Conservation (phyloP, 2,329 filamentous ascomycete genomes). For the Neoscytalidium dimidiatum region DNA sequence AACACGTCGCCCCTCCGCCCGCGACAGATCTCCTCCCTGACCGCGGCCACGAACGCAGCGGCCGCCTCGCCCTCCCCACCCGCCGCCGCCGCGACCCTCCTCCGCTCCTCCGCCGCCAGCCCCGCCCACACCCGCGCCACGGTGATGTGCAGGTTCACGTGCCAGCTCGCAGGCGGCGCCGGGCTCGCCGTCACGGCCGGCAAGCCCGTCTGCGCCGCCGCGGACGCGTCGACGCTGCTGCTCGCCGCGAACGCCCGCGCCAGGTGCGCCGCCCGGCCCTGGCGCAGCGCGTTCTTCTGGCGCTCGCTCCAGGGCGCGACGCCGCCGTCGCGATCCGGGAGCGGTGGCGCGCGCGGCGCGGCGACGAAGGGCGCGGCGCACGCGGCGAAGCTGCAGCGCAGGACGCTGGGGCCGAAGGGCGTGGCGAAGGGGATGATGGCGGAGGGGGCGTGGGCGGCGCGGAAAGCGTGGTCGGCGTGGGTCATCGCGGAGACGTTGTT, state of each 20-base stretch:
- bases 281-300: constrained; percentile 18
- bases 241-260: not conserved
- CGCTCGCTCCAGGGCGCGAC: not conserved
- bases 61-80: constrained; percentile 12
- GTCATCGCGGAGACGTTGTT: constrained; percentile 20
- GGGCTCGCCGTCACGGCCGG: constrained; percentile 27
- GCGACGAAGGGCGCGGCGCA: not conserved
- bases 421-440: constrained; percentile 27
- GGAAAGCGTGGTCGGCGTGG: constrained; percentile 18
- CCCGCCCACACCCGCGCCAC: constrained; percentile 30
- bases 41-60: constrained; percentile 23
- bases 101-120: constrained; percentile 13
- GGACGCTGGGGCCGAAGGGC: constrained; percentile 15
- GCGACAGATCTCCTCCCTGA: constrained; percentile 25
- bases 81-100: constrained; percentile 3
- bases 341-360: too few species aligned
- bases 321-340: not conserved
- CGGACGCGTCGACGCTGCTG: constrained; percentile 8
- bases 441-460: constrained; percentile 15
- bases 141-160: constrained; percentile 31
- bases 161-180: constrained; percentile 27
- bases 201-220: constrained; percentile 30
- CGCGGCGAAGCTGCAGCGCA: not conserved
- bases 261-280: constrained; percentile 28
- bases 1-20: constrained; percentile 30